Base-by-base conservation (phyloP, 371 early-diverging fungal species). In the Lichtheimia hyalospora region DNA sequence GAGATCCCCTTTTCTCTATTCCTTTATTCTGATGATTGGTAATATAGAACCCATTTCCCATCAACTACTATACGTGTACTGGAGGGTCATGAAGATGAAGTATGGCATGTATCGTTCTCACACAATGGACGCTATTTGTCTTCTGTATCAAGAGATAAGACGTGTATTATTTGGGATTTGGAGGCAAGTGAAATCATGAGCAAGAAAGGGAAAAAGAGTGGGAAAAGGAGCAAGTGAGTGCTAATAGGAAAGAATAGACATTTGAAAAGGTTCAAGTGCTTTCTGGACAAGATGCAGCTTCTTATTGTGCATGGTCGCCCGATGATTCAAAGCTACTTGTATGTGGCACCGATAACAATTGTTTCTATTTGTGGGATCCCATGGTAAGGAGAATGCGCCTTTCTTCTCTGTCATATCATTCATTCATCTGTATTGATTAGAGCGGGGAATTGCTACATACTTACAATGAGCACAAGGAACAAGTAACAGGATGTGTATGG, bases 41-140 rank as follows among this genome's bases (percentile, higher is more conserved):
- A 3, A 49, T 39, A 15, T 67, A 67, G 70, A 50, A 52, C 49
- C 2, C 60, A 52, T 13, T 74, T 81, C 40, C 81, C 81, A 5
- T 63, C 70, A 7, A 50, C 60, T 3, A 85, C 89, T 0, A 81
- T 82, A 8, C 83, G 87, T 44, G 74, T 88, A 3, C 71, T 97
- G 6, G 74, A 75, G 18, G 92, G 87, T 8, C 99, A 97, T 66
- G 67, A 71, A 2, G 95, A 97, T 68, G 98, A 98, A 71, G 96
- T 98, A 0, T 98, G 99, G 99, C 92, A 90, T 64, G 75, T 96
- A 41, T 79, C 88, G 3, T 97, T 97, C 67, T 96, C 96, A 4
- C 88, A 91, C 43, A 79, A 87, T 63, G 98, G 97, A 16, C 73
- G 71, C 25, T 89, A 84, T 61, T 73, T 98, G 16, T 97, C 96